Evolutionary conservation across 1,139 yeast genomes (phyloP).

Genomic region (Arxiozyma slooffiae): DNA sequence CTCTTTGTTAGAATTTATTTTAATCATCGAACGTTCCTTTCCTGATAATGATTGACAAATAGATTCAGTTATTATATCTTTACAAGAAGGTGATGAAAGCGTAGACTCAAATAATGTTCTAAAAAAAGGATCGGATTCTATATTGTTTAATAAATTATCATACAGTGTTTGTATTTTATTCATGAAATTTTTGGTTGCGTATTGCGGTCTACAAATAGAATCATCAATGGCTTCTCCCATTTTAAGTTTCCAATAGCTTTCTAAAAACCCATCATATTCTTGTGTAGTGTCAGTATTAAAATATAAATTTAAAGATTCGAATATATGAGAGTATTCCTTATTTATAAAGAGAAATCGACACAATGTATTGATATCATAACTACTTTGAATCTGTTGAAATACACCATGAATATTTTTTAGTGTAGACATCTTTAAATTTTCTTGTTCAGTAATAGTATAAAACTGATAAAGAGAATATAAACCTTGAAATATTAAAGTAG

Average conservation of each 20-base stretch:
- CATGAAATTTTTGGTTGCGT: constrained; percentile 21
- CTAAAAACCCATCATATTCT: constrained; percentile 15
- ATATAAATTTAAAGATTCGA: constrained; percentile 20
- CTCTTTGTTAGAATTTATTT: constrained; percentile 1
- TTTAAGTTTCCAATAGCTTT: constrained; percentile 26
- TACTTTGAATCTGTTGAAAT: constrained; percentile 22
- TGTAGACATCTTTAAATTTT: constrained; percentile 7
- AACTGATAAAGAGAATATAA: constrained; percentile 17
- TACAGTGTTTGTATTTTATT: constrained; percentile 26
- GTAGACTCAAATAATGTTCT: constrained; percentile 42
- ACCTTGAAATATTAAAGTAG: constrained; percentile 25
- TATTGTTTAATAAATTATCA: constrained; percentile 20
- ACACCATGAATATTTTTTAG: constrained; percentile 17
- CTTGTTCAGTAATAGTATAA: constrained; percentile 19
- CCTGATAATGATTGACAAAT: neutral
- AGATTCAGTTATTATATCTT: neutral
- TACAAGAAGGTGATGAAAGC: constrained; percentile 36
- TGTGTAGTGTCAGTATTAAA: constrained; percentile 16
- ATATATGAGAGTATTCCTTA: constrained; percentile 15
- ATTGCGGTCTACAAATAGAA: constrained; percentile 13
- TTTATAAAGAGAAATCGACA: constrained; percentile 17
- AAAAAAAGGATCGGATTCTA: constrained; percentile 38
- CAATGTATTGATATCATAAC: constrained; percentile 21
- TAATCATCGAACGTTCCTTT: neutral
- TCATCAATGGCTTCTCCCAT: constrained; percentile 21